Evolutionary conservation across 1,139 yeast genomes (phyloP).

Genomic region (Suhomyces coccinellae): DNA sequence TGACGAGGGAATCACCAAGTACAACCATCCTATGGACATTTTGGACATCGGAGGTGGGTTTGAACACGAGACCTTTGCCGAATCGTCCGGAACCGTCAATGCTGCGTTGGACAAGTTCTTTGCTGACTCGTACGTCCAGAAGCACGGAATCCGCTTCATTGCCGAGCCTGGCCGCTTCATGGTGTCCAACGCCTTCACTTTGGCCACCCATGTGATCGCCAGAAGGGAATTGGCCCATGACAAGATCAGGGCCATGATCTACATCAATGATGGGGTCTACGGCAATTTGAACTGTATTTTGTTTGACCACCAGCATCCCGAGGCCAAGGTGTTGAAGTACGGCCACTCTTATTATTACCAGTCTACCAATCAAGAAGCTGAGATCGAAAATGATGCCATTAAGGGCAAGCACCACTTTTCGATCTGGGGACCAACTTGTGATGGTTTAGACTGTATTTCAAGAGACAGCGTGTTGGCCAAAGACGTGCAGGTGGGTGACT

Average conservation of each 20-base stretch:
- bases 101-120: slow-evolving; percentile 58
- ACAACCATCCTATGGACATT: slow-evolving; percentile 41
- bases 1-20: slow-evolving; percentile 48
- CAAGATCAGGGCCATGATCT: slow-evolving; percentile 49
- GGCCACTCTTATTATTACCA: slow-evolving; percentile 49
- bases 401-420: slow-evolving; percentile 49
- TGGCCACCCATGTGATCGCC: slow-evolving; percentile 84
- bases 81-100: slow-evolving; percentile 61
- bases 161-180: slow-evolving; percentile 96
- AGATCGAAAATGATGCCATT: slow-evolving; percentile 21
- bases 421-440: slow-evolving; percentile 99
- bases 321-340: slow-evolving; percentile 63
- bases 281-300: slow-evolving; percentile 93
- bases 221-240: slow-evolving; percentile 58
- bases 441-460: slow-evolving; percentile 86
- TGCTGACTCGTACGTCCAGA: slow-evolving; percentile 38
- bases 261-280: slow-evolving; percentile 92
- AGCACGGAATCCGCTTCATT: slow-evolving; percentile 54
- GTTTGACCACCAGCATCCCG: slow-evolving; percentile 86
- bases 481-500: slow-evolving; percentile 79
- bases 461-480: slow-evolving; percentile 52
- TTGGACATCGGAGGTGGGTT: slow-evolving; percentile 97
- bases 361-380: slow-evolving; percentile 19
- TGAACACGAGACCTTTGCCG: slow-evolving; percentile 62
- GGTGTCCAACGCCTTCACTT: slow-evolving; percentile 82